Evolutionary conservation across 1,284 basidiomycete species (phyloP), one percentile per base, ranked within the genome.

Genomic region (Naganishia sp.): DNA sequence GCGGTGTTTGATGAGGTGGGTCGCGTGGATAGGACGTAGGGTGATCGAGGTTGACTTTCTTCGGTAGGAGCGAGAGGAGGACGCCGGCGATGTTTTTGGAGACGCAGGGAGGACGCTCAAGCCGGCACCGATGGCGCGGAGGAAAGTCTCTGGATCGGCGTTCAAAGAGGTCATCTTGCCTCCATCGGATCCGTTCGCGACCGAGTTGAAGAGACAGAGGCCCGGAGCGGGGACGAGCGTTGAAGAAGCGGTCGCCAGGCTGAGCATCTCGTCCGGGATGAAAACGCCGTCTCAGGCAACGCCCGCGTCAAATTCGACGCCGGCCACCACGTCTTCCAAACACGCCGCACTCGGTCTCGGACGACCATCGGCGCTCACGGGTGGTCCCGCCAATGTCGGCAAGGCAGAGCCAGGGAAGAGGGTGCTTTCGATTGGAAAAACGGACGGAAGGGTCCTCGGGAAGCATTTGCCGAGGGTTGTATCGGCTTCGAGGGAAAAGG

Each of bases 381-480:
- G 41, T 13, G 39, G 28, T 4, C 41, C 53, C 3, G 18, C 42
- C 10, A 43, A 18, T 3, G 42, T 15, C 2, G 28, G 28, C 28
- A 28, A 28, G 28, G 3, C 28, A 28, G 35, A 42, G 28, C 43
- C 53, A 0, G 54, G 54, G 23, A 52, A 66, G 45, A 49, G 65
- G 53, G 76, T 76, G 61, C 73, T 75, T 4, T 78, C 76, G 4
- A 74, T 78, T 32, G 74, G 73, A 28, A 69, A 70, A 43, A 70
- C 71, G 9, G 79, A 80, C 65, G 63, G 72, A 11, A 71, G 79
- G n/a, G 70, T 73, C 5, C 72, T 81, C 5, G 80, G 80, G 25
- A 71, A 76, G 52, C 80, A 81, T 71, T 60, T 81, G 60, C 80
- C 80, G 23, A 71, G 80, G 18, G 79, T 81, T 18, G 80, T 77